Percentiles rank a stretch among this genome's conserved stretches.
These are phyloP conservation scores for Mayamaea pseudoterrestris DNA, from an alignment of 108 stramenopile species.

Conservation along the genomic window DNA sequence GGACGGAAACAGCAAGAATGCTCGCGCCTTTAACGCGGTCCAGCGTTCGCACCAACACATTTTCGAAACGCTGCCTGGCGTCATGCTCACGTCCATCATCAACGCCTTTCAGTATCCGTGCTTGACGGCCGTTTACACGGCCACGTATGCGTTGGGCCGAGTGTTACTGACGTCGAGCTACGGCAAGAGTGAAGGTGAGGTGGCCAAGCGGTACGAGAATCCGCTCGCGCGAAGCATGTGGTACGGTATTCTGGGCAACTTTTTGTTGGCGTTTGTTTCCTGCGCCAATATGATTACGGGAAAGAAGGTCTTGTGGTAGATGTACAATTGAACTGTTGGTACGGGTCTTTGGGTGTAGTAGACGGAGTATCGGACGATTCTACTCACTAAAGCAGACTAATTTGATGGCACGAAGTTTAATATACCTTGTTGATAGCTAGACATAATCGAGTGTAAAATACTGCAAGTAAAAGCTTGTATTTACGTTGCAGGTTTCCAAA, in stretches of 20 bases:
- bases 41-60: slow-evolving; percentile 56
- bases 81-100: background rate
- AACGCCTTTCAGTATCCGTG: slow-evolving; percentile 6
- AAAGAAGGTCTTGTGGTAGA: too few species aligned
- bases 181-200: slow-evolving; percentile 5
- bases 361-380: too few species aligned
- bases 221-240: slow-evolving; percentile 6
- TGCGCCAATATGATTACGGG: slow-evolving; percentile 8
- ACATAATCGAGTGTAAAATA: too few species aligned
- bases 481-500: too few species aligned
- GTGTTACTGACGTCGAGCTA: slow-evolving; percentile 4
- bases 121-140: slow-evolving; percentile 1
- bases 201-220: slow-evolving; percentile 3
- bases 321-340: too few species aligned
- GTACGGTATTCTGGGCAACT: slow-evolving; percentile 4
- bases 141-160: slow-evolving; percentile 6
- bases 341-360: too few species aligned
- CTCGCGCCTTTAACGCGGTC: slow-evolving; percentile 40
- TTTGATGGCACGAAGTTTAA: too few species aligned
- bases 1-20: slow-evolving; percentile 38
- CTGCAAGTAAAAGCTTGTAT: too few species aligned
- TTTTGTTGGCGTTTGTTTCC: slow-evolving; percentile 1
- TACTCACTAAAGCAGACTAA: too few species aligned
- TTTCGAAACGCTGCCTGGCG: slow-evolving; percentile 33
- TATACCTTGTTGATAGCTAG: too few species aligned